Base-by-base conservation (phyloP, 257 asterid species). In the Jacaranda mimosifolia region DNA sequence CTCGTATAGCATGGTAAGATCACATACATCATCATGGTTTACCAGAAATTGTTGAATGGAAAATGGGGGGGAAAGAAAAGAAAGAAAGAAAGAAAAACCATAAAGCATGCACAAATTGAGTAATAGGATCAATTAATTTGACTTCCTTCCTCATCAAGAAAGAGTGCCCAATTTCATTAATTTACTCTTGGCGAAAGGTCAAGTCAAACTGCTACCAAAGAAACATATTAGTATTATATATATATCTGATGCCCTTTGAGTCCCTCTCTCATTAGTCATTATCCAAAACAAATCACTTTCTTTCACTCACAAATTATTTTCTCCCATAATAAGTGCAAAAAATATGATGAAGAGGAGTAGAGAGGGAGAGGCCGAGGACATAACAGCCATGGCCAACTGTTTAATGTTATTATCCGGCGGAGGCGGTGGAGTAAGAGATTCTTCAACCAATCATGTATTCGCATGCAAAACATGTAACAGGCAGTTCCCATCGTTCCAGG, bases 401-500 rank as follows among this genome's bases (percentile, higher is more conserved):
- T 68, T 89, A 69, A 76, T 87, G 78, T 14, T 84, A 1, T 48
- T 89, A 11, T 87, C 92, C 66, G 46, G 39, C 14, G 7, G 9
- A 10, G 15, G 39, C 80, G 0, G 63, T 42, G 18, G 62, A 26
- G 32, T 26, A 26, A 26, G 32, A 26, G 32, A 26, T 26, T 26
- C 32, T 26, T 26, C 39, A 55, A 32, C 80, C 42, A 18, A 26
- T 10, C 85, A 88, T 1, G 77, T 83, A 8, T 89, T 86, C 63
- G 83, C 84, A 73, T 89, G 93, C 75, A 86, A 89, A 56, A 89
- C 93, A 0, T 89, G 91, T 5, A 74, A 84, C 66, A 66, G 86
- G 57, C 87, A 85, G 70, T 89, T 89, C 76, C 65, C 93, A 11
- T 89, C 93, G 1, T 89, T 89, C 13, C 93, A 89, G 55, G 91